Conservation (phyloP, 1,284 basidiomycete genomes). For the Phylloboletellus chloephorus region DNA sequence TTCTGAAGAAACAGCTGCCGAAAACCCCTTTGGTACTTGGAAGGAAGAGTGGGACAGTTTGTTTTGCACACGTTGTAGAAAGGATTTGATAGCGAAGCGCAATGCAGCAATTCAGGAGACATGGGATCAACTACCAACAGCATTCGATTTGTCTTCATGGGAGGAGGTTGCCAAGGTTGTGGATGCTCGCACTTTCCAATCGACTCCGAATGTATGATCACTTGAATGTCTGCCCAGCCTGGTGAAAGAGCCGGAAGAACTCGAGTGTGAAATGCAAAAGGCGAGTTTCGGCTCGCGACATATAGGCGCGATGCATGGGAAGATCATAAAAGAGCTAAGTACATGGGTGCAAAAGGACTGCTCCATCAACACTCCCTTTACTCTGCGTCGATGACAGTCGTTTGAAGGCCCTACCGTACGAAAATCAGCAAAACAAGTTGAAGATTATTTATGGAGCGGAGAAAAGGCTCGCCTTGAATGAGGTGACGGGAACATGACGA, state of each 20-base stretch:
- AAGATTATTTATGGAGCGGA: background rate
- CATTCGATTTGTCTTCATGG: constrained; percentile 9
- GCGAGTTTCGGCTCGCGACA: constrained; percentile 5
- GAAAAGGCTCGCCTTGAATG: constrained; percentile 73
- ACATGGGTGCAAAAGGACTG: constrained; percentile 15
- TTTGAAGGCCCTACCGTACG: constrained; percentile 68
- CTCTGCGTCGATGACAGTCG: constrained; percentile 73
- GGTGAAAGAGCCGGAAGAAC: background rate
- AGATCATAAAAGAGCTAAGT: constrained; percentile 9
- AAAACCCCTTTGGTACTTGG: constrained; percentile 6
- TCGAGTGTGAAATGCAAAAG: background rate
- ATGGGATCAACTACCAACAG: constrained; percentile 2
- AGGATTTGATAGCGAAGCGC: background rate
- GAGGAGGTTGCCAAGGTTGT: background rate
- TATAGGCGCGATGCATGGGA: constrained; percentile 14
- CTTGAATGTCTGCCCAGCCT: background rate
- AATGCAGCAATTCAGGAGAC: background rate
- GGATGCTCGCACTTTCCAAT: background rate
- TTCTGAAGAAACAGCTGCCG: background rate
- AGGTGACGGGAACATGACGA: constrained; percentile 69
- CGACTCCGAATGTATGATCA: background rate
- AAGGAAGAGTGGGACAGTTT: background rate
- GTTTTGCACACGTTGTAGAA: constrained; percentile 4
- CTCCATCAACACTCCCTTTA: constrained; percentile 29
- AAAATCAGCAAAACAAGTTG: constrained; percentile 6